Percentiles rank a stretch among this genome's conserved stretches.
These are phyloP conservation scores for Aurifilum marmelostoma DNA, from an alignment of 2,329 filamentous ascomycete genomes.

Conservation along the genomic window DNA sequence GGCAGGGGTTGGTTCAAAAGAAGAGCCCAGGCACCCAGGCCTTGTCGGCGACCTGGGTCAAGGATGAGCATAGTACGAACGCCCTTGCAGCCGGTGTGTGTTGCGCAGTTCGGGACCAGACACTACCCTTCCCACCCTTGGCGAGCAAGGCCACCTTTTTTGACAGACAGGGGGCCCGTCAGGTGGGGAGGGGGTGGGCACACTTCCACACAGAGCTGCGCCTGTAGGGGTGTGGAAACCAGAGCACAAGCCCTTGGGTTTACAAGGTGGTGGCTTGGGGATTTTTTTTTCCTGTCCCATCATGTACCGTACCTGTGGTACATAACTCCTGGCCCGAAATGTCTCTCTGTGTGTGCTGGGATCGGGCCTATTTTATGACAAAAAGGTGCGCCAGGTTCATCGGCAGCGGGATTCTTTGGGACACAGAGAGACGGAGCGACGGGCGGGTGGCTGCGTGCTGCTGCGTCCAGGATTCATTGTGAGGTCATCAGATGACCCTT, in stretches of 20 bases:
- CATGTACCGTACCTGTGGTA: constrained; percentile 9
- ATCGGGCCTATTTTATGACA: not conserved
- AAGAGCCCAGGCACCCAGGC: not conserved
- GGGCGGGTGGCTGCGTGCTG: not conserved
- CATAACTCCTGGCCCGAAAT: not conserved
- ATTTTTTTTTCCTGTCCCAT: too few relatives aligned
- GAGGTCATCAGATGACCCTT: not conserved
- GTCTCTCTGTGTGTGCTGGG: not conserved
- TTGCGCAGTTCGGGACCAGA: not conserved
- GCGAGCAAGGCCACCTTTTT: not conserved
- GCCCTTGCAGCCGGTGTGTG: not conserved
- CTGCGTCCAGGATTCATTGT: not conserved
- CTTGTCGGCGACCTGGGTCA: not conserved
- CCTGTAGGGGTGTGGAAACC: not conserved
- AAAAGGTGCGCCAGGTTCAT: not conserved
- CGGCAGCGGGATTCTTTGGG: not conserved
- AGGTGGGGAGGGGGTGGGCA: not conserved
- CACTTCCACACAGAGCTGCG: not conserved
- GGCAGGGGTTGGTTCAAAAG: not conserved
- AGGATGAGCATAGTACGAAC: not conserved
- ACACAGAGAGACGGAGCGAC: not conserved
- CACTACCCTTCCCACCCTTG: constrained; percentile 1
- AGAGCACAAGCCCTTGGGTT: not conserved
- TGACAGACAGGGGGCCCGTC: constrained; percentile 8
- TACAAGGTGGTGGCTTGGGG: too few relatives aligned